Percentiles rank a stretch among this genome's conserved stretches.
Evolutionary conservation across 805 yeast species (phyloP).

Genomic region (Scheffersomyces ergatensis): DNA sequence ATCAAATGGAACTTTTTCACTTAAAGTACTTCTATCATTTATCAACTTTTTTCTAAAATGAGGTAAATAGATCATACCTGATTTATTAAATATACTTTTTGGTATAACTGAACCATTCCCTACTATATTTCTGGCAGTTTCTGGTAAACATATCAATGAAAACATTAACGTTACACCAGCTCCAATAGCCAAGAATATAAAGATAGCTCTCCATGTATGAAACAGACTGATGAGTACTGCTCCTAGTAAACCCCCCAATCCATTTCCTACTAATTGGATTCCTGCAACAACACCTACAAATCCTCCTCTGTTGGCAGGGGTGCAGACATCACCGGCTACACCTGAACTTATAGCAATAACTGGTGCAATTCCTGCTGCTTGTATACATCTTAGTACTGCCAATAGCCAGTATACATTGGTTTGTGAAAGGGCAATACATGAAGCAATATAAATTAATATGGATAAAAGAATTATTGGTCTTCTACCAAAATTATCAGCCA

Average conservation of each 20-base stretch:
- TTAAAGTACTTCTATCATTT: slow-evolving; percentile 22
- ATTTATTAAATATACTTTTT: slow-evolving; percentile 30
- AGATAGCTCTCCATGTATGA: slow-evolving; percentile 68
- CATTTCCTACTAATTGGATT: slow-evolving; percentile 66
- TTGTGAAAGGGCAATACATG: slow-evolving; percentile 66
- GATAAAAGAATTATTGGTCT: slow-evolving; percentile 63
- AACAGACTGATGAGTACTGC: slow-evolving; percentile 40
- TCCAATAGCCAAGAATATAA: slow-evolving; percentile 71
- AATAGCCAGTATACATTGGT: slow-evolving; percentile 57
- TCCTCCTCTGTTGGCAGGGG: slow-evolving; percentile 65
- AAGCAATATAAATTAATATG: slow-evolving; percentile 52
- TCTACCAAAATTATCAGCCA: slow-evolving; percentile 73
- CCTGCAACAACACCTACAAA: slow-evolving; percentile 67
- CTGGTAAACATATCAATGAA: slow-evolving; percentile 51
- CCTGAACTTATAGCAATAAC: slow-evolving; percentile 70
- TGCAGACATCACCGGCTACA: slow-evolving; percentile 70
- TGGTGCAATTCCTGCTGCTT: slow-evolving; percentile 76
- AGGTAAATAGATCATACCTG: slow-evolving; percentile 42
- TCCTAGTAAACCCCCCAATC: slow-evolving; percentile 70
- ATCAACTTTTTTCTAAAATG: slow-evolving; percentile 24
- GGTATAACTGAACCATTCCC: slow-evolving; percentile 75
- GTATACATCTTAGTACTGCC: slow-evolving; percentile 68
- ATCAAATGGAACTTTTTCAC: slow-evolving; percentile 13
- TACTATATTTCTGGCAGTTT: slow-evolving; percentile 67
- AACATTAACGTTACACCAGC: slow-evolving; percentile 43